phyloP scores from a whole-genome alignment of 2,329 filamentous ascomycete genomes.

The Cladobotryum mycophilum region DNA sequence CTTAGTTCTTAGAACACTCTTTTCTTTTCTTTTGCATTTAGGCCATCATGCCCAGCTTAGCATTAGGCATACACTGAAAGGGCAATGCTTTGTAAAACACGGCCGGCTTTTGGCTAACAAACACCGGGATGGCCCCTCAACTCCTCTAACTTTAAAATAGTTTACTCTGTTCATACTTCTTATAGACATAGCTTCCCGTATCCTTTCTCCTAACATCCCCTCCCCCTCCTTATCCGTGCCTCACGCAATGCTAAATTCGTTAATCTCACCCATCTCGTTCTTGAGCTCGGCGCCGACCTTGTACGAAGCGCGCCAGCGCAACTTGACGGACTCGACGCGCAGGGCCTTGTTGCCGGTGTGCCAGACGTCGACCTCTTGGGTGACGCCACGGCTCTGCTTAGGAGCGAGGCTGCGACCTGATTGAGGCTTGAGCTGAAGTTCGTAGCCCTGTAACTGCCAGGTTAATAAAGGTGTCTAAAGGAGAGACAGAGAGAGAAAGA shows the following conservation, averaged over 20 bases:
- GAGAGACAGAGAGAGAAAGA: background rate
- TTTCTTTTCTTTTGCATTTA: no score
- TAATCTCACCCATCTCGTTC: constrained; percentile 80
- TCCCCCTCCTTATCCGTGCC: background rate
- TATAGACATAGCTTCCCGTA: background rate
- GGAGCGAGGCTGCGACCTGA: constrained; percentile 70
- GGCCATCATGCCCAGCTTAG: no score
- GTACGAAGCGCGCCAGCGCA: constrained; percentile 86
- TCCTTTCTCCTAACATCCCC: background rate
- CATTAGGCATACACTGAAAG: no score
- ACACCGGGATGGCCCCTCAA: no score
- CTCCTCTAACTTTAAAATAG: constrained; percentile 1
- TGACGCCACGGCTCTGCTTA: constrained; percentile 67
- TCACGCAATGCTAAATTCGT: constrained; percentile 68
- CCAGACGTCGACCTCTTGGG: constrained; percentile 70
- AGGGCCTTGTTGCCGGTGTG: constrained; percentile 61
- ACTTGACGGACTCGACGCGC: constrained; percentile 74
- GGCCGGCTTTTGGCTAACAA: no score
- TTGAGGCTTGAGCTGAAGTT: constrained; percentile 77
- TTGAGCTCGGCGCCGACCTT: constrained; percentile 58
- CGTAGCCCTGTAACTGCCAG: constrained; percentile 56
- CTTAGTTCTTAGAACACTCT: no score
- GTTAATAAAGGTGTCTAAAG: constrained; percentile 3
- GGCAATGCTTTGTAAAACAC: no score
- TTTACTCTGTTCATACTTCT: no score